Evolutionary conservation across 2,329 filamentous ascomycete genomes (phyloP).

Genomic region (Taxawa tesnikishii): DNA sequence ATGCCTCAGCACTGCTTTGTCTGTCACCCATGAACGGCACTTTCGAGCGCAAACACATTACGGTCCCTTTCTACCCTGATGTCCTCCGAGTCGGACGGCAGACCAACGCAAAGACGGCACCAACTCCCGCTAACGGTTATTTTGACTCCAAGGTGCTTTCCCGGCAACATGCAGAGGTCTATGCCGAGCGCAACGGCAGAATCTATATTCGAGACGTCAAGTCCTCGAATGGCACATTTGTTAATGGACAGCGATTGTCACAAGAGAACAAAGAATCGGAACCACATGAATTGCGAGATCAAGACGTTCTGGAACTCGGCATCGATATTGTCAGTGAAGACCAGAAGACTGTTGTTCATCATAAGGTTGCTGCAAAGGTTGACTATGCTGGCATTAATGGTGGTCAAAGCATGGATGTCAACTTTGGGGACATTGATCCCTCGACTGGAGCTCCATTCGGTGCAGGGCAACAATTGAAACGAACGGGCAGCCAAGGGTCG

Average conservation of each 20-base stretch:
- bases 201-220: constrained; percentile 96
- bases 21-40: constrained; percentile 87
- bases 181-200: constrained; percentile 66
- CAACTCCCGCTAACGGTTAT: constrained; percentile 81
- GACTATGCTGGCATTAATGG: constrained; percentile 81
- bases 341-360: constrained; percentile 95
- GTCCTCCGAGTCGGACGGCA: constrained; percentile 86
- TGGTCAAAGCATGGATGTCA: constrained; percentile 60
- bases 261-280: constrained; percentile 94
- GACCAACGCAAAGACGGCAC: constrained; percentile 92
- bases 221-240: constrained; percentile 96
- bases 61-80: constrained; percentile 88
- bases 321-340: constrained; percentile 99
- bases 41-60: constrained; percentile 94
- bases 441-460: constrained; percentile 57
- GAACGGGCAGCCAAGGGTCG: constrained; percentile 36
- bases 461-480: constrained; percentile 52
- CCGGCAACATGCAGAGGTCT: constrained; percentile 90
- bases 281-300: constrained; percentile 80
- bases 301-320: constrained; percentile 85
- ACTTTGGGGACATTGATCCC: constrained; percentile 82
- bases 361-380: constrained; percentile 94
- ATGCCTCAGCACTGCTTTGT: constrained; percentile 67
- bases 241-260: constrained; percentile 82
- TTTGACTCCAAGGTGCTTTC: constrained; percentile 98